Evolutionary conservation across 768 basidiomycete species (phyloP).

Genomic region (Postia placenta): DNA sequence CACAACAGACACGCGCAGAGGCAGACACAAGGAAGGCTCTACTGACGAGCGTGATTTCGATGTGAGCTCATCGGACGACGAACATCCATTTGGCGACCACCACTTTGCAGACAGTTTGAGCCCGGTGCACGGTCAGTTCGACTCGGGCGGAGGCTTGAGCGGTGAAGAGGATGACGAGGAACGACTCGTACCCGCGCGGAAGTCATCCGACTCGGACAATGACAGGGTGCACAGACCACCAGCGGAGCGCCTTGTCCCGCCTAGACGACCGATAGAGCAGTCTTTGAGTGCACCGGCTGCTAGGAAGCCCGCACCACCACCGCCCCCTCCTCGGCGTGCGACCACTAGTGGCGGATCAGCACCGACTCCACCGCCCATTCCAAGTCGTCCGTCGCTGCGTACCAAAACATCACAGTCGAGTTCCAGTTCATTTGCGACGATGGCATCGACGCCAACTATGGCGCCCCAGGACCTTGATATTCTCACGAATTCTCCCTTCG

Average conservation of each 20-base stretch:
- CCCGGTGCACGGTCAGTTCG: constrained; percentile 40
- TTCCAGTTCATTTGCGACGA: constrained; percentile 31
- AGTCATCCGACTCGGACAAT: constrained; percentile 30
- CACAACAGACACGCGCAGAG: constrained; percentile 4
- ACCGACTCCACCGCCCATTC: constrained; percentile 9
- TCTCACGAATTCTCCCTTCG: constrained; percentile 49
- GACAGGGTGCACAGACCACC: constrained; percentile 29
- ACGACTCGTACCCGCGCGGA: constrained; percentile 12
- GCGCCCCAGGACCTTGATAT: constrained; percentile 8
- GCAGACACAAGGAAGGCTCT: constrained; percentile 2
- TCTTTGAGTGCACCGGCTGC: constrained; percentile 4
- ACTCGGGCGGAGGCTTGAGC: constrained; percentile 38
- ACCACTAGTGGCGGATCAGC: constrained; percentile 7
- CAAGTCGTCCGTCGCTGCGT: constrained; percentile 14
- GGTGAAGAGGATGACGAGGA: constrained; percentile 18
- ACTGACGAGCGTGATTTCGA: constrained; percentile 10
- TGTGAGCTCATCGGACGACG: constrained; percentile 30
- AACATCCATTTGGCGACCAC: constrained; percentile 40
- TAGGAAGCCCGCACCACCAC: constrained; percentile 24
- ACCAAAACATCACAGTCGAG: constrained; percentile 17
- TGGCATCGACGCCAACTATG: constrained; percentile 32
- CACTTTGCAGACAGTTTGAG: constrained; percentile 36
- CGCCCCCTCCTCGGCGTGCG: constrained; percentile 24
- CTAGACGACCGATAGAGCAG: constrained; percentile 9
- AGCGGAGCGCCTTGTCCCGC: background rate